phyloP scores from a whole-genome alignment of 345 rosid genomes.

The Syzygium oleosum region DNA sequence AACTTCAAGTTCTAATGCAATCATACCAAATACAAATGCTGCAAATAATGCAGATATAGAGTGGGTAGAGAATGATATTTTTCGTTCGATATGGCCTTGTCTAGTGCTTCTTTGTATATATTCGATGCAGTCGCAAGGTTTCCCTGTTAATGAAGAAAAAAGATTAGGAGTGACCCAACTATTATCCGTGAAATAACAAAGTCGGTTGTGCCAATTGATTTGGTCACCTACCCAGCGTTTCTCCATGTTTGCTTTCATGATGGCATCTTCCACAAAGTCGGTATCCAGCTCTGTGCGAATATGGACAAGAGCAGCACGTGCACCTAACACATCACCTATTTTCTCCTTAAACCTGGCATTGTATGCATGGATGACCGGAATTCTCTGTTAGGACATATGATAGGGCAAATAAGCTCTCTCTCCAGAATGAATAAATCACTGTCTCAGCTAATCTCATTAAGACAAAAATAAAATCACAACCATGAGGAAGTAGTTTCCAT shows the following conservation, averaged over 20 bases:
- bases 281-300: constrained; percentile 39
- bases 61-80: constrained; percentile 31
- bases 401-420: not conserved
- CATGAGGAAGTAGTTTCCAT: not conserved
- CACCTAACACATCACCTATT: constrained; percentile 43
- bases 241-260: constrained; percentile 86
- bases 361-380: constrained; percentile 54
- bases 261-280: constrained; percentile 43
- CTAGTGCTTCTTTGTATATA: constrained; percentile 53
- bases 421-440: not conserved
- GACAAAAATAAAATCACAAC: not conserved
- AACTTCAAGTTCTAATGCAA: not conserved
- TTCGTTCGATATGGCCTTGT: constrained; percentile 32
- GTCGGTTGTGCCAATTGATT: not conserved
- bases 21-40: constrained; percentile 53
- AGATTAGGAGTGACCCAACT: not conserved
- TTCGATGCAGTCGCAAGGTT: constrained; percentile 54
- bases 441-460: not conserved
- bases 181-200: not conserved
- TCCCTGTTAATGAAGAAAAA: constrained; percentile 39
- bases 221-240: constrained; percentile 54
- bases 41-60: constrained; percentile 59
- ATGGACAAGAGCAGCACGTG: constrained; percentile 52
- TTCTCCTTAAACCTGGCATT: constrained; percentile 76
- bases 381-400: constrained; percentile 40